Conservation (phyloP, 1,284 basidiomycete species). For the Cutaneotrichosporon cavernicola region DNA sequence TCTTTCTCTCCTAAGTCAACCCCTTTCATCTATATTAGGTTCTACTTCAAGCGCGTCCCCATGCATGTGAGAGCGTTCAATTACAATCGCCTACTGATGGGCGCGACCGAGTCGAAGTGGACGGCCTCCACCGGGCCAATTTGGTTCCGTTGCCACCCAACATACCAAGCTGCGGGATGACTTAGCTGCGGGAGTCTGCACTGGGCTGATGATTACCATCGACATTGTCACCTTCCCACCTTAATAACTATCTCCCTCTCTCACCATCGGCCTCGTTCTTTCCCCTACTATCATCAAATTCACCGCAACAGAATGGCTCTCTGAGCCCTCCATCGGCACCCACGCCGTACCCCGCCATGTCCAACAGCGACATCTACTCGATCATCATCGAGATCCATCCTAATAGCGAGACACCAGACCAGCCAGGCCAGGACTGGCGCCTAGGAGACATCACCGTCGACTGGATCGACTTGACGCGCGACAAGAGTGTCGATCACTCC, state of each 20-base stretch:
- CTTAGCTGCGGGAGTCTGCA: neutral
- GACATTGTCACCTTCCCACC: neutral
- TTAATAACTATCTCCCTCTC: no score
- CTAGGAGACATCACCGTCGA: slow-evolving; percentile 49
- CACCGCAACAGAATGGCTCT: slow-evolving; percentile 3
- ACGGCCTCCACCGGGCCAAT: neutral
- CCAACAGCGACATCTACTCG: slow-evolving; percentile 31
- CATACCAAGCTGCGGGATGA: neutral
- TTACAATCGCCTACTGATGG: neutral
- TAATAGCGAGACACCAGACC: slow-evolving; percentile 12
- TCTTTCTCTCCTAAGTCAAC: neutral
- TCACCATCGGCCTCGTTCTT: neutral
- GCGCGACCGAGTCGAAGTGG: neutral
- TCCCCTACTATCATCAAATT: neutral
- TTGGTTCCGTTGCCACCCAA: slow-evolving; percentile 2
- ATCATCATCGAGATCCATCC: slow-evolving; percentile 41
- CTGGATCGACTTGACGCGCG: slow-evolving; percentile 50
- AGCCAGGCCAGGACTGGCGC: slow-evolving; percentile 35
- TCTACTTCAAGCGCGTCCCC: neutral
- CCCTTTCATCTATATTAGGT: neutral
- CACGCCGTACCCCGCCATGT: neutral
- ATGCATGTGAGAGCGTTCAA: neutral
- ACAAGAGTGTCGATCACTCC: slow-evolving; percentile 40
- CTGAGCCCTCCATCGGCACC: neutral
- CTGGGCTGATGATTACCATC: neutral